phyloP scores from a whole-genome alignment of 805 yeast species.

The Saccharomycopsis sp. region DNA sequence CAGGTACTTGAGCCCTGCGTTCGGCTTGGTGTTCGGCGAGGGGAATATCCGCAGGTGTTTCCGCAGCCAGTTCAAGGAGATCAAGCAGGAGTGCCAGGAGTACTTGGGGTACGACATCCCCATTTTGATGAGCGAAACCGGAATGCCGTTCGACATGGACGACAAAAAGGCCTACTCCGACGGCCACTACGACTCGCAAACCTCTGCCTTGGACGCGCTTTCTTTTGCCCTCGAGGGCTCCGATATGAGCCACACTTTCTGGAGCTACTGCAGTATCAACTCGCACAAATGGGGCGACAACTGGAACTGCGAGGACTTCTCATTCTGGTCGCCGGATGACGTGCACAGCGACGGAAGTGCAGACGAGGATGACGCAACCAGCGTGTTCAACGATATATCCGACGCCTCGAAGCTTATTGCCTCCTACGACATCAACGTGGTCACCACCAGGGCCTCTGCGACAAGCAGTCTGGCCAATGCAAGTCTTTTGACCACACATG shows the following conservation, averaged over 20 bases:
- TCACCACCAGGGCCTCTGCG: constrained; percentile 21
- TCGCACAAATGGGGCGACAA: constrained; percentile 81
- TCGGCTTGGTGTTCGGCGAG: constrained; percentile 80
- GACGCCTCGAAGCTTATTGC: neutral
- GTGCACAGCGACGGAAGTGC: constrained; percentile 17
- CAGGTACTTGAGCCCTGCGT: constrained; percentile 60
- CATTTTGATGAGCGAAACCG: constrained; percentile 84
- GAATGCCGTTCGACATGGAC: constrained; percentile 97
- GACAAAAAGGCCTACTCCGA: constrained; percentile 58
- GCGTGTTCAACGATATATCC: constrained; percentile 16
- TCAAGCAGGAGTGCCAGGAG: constrained; percentile 56
- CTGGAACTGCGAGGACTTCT: constrained; percentile 93
- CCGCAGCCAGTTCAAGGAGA: constrained; percentile 56
- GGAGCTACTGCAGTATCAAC: constrained; percentile 77
- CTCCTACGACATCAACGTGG: constrained; percentile 10
- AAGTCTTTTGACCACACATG: neutral
- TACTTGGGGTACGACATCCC: constrained; percentile 62
- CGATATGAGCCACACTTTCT: constrained; percentile 65
- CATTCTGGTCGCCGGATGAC: constrained; percentile 75
- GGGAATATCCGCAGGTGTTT: constrained; percentile 66
- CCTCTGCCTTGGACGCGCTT: constrained; percentile 77
- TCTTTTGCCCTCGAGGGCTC: constrained; percentile 72
- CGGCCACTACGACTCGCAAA: constrained; percentile 69
- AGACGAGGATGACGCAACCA: constrained; percentile 27
- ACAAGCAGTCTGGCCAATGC: neutral